phyloP scores from a whole-genome alignment of 306 rosid genomes.

The Argentina anserina region DNA sequence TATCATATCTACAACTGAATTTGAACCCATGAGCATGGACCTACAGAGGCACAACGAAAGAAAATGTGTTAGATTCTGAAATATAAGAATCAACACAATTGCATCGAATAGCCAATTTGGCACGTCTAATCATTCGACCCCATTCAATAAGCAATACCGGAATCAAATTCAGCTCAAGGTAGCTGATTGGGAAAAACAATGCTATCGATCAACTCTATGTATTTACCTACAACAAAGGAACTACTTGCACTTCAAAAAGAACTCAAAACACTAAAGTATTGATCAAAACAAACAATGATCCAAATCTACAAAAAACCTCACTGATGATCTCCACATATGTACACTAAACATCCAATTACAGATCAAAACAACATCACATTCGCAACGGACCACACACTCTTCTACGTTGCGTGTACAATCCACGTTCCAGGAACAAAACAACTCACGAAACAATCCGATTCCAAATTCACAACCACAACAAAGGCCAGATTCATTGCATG shows the following conservation, averaged over 20 bases:
- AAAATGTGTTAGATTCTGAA: neutral
- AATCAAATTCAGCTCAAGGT: neutral
- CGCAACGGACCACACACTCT: neutral
- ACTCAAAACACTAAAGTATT: neutral
- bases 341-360: neutral
- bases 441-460: conserved; percentile 6
- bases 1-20: conserved; percentile 73
- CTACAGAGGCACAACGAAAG: conserved; percentile 23
- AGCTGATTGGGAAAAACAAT: neutral
- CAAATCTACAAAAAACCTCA: neutral
- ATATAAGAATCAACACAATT: neutral
- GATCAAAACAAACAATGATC: conserved; percentile 20
- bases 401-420: conserved; percentile 7
- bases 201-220: neutral
- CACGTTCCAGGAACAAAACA: neutral
- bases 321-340: neutral
- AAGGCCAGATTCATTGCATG: conserved; percentile 5
- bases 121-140: neutral
- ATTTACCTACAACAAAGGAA: neutral
- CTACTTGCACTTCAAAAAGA: neutral
- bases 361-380: neutral
- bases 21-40: conserved; percentile 53
- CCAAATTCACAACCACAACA: conserved; percentile 11
- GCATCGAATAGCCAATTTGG: neutral
- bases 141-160: too few relatives aligned